Base-by-base conservation (phyloP, 176 grass and related monocot genomes). In the Otatea glauca region DNA sequence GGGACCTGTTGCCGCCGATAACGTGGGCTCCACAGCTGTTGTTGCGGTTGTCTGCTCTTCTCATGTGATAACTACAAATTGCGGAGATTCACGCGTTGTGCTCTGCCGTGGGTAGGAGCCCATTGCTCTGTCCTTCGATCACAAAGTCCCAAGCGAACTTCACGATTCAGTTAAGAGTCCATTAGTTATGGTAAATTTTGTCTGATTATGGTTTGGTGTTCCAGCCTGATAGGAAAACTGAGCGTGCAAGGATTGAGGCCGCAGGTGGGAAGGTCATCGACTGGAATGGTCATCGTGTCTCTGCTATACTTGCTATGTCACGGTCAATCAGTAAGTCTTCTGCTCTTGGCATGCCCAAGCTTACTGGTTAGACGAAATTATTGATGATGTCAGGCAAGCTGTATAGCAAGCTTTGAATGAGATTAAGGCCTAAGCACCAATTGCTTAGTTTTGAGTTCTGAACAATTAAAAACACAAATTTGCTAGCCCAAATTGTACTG, bases 291-390 rank as follows among this genome's bases (percentile, higher is more conserved):
- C 77, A 86, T 76, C 91, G 94, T 23, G 91, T 97, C 47, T 83
- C 78, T 47, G 94, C 89, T 70, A 78, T 92, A 83, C 94, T 94
- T 69, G 91, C 94, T 70, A 92, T 94, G 94, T 94, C 94, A 77
- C 85, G 91, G 20, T 89, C 94, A 54, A 97, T 93, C 2, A 91
- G 93, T 96, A 84, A 60, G 88, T 66, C 65, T n/a, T 49, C 65
- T 56, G 75, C n/a, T 18, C 64, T 56, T 70, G 21, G 54, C 49
- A 68, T 17, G 18, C 43, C 68, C 50, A 39, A 27, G 54, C 45
- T 58, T 75, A 65, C 10, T 17, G 16, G 18, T 9, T 73, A 64
- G n/a, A 39, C 8, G 21, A 67, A 56, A 37, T 60, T 83, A 62
- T 70, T 84, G 62, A 73, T 72, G 21, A 55, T 66, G 39, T 60